Conservation (phyloP, 257 asterid species). For the Solanum appendiculatum region DNA sequence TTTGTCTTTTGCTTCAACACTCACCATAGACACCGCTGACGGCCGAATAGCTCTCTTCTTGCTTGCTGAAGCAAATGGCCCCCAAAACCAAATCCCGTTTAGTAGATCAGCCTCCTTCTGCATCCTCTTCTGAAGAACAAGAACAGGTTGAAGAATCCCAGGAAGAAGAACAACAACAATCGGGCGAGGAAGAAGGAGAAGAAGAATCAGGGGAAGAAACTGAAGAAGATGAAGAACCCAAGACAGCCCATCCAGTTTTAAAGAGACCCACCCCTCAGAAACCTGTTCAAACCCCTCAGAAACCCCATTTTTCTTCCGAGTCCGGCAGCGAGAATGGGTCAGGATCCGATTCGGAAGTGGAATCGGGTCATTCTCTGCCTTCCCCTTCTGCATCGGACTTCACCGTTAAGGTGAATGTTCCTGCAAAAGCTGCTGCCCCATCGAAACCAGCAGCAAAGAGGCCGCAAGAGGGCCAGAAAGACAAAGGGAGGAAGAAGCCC, state of each 20-base stretch:
- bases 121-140: slow-evolving; percentile 7
- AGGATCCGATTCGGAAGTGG: slow-evolving; percentile 22
- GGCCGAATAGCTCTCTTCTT: not conserved
- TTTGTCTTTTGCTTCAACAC: not conserved
- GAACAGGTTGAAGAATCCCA: not conserved
- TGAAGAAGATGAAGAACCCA: not conserved
- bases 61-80: slow-evolving; percentile 2
- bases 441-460: slow-evolving; percentile 15
- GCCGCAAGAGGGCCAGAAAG: not conserved
- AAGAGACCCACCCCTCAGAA: not conserved
- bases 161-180: slow-evolving; percentile 1
- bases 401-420: slow-evolving; percentile 22
- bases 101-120: slow-evolving; percentile 14
- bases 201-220: slow-evolving; percentile 5
- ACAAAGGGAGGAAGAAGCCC: slow-evolving; percentile 7
- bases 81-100: not conserved
- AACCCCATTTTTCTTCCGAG: not conserved
- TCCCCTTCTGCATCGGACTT: slow-evolving; percentile 29
- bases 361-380: slow-evolving; percentile 16
- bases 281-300: not conserved
- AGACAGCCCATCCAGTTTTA: not conserved
- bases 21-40: not conserved
- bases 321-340: not conserved
- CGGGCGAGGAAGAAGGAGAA: slow-evolving; percentile 7
- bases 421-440: not conserved